A percentile compares a stretch with the other conserved stretches of the same genome.
phyloP scores from a whole-genome alignment of 805 yeast genomes.

The Lachancea fermentati region DNA sequence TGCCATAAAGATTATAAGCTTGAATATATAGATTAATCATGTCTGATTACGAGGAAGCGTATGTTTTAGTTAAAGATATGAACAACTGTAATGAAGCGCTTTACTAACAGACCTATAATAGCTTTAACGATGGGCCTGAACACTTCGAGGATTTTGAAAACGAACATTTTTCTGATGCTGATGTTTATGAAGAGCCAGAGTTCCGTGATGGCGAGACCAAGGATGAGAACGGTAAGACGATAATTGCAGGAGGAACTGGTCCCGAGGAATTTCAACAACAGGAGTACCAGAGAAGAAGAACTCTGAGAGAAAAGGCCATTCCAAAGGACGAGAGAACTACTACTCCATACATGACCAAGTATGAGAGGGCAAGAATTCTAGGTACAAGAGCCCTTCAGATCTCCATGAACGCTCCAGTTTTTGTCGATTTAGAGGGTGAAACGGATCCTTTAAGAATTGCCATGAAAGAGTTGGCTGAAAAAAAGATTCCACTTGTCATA shows the following conservation, averaged over 20 bases:
- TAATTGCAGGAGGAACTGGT: slow-evolving; percentile 66
- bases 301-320: slow-evolving; percentile 76
- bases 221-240: slow-evolving; percentile 62
- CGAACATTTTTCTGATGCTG: slow-evolving; percentile 76
- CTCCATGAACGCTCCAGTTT: slow-evolving; percentile 96
- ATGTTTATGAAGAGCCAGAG: slow-evolving; percentile 37
- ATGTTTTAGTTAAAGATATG: slow-evolving; percentile 16
- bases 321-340: slow-evolving; percentile 86
- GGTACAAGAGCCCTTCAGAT: slow-evolving; percentile 98
- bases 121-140: slow-evolving; percentile 66
- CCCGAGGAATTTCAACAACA: slow-evolving; percentile 38
- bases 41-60: slow-evolving; percentile 54
- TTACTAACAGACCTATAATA: slow-evolving; percentile 9
- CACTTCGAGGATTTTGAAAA: slow-evolving; percentile 78
- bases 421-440: slow-evolving; percentile 97
- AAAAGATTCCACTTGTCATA: slow-evolving; percentile 90
- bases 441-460: slow-evolving; percentile 98
- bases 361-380: slow-evolving; percentile 94
- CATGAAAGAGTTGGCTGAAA: slow-evolving; percentile 91
- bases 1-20: neutral
- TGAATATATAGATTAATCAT: slow-evolving; percentile 21
- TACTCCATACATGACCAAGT: slow-evolving; percentile 98
- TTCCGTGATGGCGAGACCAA: slow-evolving; percentile 31
- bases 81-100: neutral
- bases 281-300: slow-evolving; percentile 46